These are phyloP conservation scores for Lizonia empirigonia DNA, from an alignment of 2,329 filamentous ascomycete genomes.

Conservation along the genomic window DNA sequence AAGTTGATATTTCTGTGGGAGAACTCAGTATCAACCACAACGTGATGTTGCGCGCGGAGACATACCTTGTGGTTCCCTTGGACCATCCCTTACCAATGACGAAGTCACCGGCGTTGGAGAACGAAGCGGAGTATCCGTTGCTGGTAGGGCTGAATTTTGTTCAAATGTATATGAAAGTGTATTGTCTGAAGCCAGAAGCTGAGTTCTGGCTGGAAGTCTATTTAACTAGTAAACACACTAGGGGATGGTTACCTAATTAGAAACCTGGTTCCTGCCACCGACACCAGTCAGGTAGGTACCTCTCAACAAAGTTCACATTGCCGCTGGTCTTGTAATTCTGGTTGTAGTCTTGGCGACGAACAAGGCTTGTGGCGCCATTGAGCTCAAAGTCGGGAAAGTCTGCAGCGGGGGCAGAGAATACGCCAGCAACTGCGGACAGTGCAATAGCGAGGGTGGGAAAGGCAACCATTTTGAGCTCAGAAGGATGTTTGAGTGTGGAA, in stretches of 20 bases:
- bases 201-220: no score
- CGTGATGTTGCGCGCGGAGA: no score
- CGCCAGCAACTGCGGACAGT: constrained; percentile 26
- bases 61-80: constrained; percentile 35
- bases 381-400: constrained; percentile 41
- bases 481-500: neutral
- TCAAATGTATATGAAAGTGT: no score
- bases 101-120: constrained; percentile 39
- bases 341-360: constrained; percentile 41
- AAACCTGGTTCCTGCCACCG: no score
- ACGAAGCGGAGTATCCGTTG: constrained; percentile 38
- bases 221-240: no score
- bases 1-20: constrained; percentile 34
- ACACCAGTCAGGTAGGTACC: no score
- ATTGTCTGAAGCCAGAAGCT: no score
- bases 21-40: neutral
- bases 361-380: constrained; percentile 16
- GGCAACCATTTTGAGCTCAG: constrained; percentile 30
- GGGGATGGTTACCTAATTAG: no score
- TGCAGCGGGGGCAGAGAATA: constrained; percentile 29
- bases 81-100: constrained; percentile 44
- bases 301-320: constrained; percentile 39
- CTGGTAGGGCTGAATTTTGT: constrained; percentile 29
- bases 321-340: constrained; percentile 44
- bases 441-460: constrained; percentile 31